A percentile compares a stretch with the other conserved stretches of the same genome.
Evolutionary conservation across 306 rosid species (phyloP).

Genomic region (Begonia peltatifolia): DNA sequence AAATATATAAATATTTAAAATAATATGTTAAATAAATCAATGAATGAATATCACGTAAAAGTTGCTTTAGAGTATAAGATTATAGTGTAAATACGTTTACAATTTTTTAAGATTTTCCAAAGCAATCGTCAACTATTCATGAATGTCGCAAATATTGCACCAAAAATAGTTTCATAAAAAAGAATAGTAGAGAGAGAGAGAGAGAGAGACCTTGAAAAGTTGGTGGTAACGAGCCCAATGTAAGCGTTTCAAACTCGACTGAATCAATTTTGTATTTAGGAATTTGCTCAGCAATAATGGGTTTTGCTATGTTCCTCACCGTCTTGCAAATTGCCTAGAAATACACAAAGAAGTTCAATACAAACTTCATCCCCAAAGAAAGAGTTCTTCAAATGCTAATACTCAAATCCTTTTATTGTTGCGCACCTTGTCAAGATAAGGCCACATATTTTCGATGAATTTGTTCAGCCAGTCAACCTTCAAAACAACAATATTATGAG

Average conservation of each 20-base stretch:
- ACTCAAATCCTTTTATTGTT: no score
- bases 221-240: constrained; percentile 74
- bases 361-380: no score
- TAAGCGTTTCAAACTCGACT: constrained; percentile 57
- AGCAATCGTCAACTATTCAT: background rate
- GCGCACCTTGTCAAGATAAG: constrained; percentile 79
- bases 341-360: background rate
- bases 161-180: background rate
- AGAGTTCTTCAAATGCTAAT: no score
- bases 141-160: background rate
- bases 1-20: no score
- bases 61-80: no score
- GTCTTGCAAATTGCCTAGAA: constrained; percentile 79
- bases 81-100: no score
- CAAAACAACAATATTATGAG: background rate
- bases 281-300: constrained; percentile 80
- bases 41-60: no score
- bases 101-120: no score
- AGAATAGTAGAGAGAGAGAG: background rate
- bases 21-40: background rate
- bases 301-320: constrained; percentile 48
- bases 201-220: constrained; percentile 62
- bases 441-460: constrained; percentile 78
- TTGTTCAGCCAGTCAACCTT: constrained; percentile 88
- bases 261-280: constrained; percentile 72